phyloP scores from a whole-genome alignment of 371 early-diverging fungal species.

The Actinomortierella wolfii region DNA sequence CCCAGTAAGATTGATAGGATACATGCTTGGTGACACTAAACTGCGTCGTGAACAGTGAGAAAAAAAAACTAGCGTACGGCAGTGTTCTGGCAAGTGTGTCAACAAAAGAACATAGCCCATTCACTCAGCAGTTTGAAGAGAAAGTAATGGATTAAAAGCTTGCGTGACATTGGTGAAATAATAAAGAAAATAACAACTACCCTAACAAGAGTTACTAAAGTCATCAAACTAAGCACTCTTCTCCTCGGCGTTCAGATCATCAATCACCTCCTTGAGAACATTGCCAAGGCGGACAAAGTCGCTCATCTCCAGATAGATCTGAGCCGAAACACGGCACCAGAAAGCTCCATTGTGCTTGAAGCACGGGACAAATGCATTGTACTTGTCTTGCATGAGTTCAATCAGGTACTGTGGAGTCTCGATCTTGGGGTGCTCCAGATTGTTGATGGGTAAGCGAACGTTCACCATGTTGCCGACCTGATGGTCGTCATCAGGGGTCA shows the following conservation, averaged over 20 bases:
- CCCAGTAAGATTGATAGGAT: no score
- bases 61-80: no score
- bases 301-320: constrained; percentile 60
- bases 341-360: constrained; percentile 53
- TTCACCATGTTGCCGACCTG: constrained; percentile 59
- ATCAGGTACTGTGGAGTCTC: constrained; percentile 27
- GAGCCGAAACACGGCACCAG: constrained; percentile 61
- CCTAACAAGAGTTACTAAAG: no score
- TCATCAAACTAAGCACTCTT: no score
- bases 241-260: constrained; percentile 26
- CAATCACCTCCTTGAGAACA: constrained; percentile 49
- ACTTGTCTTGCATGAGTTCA: constrained; percentile 43
- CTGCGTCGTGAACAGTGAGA: no score
- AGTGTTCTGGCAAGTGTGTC: no score
- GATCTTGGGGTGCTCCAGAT: constrained; percentile 22
- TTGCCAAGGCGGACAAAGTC: constrained; percentile 56
- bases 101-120: no score
- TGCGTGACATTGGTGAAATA: no score
- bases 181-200: no score
- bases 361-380: constrained; percentile 50
- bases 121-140: no score
- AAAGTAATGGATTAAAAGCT: no score
- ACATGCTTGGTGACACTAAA: no score
- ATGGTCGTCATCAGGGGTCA: constrained; percentile 53
- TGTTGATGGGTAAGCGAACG: constrained; percentile 56